phyloP scores from a whole-genome alignment of 1,284 basidiomycete species.

The Sphaerobolus stellatus region DNA sequence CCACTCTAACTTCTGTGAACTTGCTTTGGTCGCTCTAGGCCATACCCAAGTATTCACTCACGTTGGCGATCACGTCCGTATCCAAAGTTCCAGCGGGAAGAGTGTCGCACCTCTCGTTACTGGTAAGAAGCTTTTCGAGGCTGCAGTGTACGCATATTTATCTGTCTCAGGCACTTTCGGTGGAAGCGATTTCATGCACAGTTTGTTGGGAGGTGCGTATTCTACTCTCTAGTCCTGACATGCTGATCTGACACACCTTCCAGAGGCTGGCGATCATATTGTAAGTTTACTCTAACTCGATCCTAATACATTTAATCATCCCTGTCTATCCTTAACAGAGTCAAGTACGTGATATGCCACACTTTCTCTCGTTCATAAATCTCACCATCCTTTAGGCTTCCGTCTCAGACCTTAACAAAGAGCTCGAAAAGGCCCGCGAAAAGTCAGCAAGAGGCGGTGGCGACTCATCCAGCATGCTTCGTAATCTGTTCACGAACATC shows the following conservation, averaged over 20 bases:
- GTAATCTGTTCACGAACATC: constrained; percentile 55
- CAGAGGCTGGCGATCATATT: constrained; percentile 72
- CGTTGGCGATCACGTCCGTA: constrained; percentile 78
- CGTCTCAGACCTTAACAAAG: constrained; percentile 83
- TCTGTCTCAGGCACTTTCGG: constrained; percentile 69
- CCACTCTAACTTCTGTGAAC: constrained; percentile 88
- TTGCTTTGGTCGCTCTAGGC: constrained; percentile 74
- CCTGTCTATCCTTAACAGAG: constrained; percentile 30
- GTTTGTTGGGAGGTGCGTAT: constrained; percentile 60
- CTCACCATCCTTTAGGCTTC: constrained; percentile 57
- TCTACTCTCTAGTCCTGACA: constrained; percentile 1
- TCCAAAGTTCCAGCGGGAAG: constrained; percentile 77
- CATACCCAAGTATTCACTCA: constrained; percentile 83
- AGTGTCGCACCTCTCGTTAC: constrained; percentile 84
- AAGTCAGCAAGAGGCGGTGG: constrained; percentile 50
- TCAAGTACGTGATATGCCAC: constrained; percentile 27
- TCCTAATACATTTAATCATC: neutral
- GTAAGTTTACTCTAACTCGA: constrained; percentile 40
- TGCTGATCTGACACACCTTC: constrained; percentile 9
- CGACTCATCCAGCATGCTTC: constrained; percentile 45
- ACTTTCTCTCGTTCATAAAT: neutral
- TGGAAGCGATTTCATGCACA: constrained; percentile 82
- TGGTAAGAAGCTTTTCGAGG: constrained; percentile 40
- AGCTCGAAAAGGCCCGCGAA: constrained; percentile 61
- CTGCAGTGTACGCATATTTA: neutral